Conservation (phyloP, 116 monocot genomes). For the Zostera marina region DNA sequence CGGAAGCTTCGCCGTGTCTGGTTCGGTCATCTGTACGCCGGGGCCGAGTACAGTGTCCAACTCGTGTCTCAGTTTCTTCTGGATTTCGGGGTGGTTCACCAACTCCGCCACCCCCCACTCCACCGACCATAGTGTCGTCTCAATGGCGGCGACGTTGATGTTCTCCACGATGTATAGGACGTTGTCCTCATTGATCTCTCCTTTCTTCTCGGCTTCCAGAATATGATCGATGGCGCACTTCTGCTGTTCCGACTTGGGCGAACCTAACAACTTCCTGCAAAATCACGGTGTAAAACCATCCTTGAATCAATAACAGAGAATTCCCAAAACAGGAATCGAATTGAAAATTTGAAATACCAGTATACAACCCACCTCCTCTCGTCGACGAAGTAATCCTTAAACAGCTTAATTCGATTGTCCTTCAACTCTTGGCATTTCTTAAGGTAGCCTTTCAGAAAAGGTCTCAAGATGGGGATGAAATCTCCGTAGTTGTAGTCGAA, state of each 20-base stretch:
- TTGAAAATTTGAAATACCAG: neutral
- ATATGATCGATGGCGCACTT: constrained; percentile 40
- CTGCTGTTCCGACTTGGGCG: neutral
- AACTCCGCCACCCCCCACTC: constrained; percentile 86
- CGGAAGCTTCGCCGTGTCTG: constrained; percentile 53
- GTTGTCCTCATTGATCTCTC: constrained; percentile 7
- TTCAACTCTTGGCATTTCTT: constrained; percentile 41
- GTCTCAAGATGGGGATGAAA: constrained; percentile 46
- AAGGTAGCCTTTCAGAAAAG: constrained; percentile 42
- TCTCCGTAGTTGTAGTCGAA: constrained; percentile 67
- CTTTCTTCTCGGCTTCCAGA: constrained; percentile 7
- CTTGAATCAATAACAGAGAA: no score
- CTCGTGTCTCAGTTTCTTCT: constrained; percentile 38
- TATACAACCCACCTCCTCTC: constrained; percentile 26
- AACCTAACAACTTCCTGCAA: constrained; percentile 1
- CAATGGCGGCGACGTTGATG: constrained; percentile 66
- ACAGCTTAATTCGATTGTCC: constrained; percentile 23
- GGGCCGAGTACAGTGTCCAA: constrained; percentile 39
- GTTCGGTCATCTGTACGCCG: constrained; percentile 38
- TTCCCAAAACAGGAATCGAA: neutral
- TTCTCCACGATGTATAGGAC: constrained; percentile 84
- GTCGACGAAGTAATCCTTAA: constrained; percentile 45
- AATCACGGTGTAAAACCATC: no score
- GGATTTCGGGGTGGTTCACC: constrained; percentile 62
- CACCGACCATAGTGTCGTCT: constrained; percentile 80